A percentile compares a stretch with the other conserved stretches of the same genome.
phyloP scores from a whole-genome alignment of 768 basidiomycete species.

The Chalciporus sphaerocephalus region DNA sequence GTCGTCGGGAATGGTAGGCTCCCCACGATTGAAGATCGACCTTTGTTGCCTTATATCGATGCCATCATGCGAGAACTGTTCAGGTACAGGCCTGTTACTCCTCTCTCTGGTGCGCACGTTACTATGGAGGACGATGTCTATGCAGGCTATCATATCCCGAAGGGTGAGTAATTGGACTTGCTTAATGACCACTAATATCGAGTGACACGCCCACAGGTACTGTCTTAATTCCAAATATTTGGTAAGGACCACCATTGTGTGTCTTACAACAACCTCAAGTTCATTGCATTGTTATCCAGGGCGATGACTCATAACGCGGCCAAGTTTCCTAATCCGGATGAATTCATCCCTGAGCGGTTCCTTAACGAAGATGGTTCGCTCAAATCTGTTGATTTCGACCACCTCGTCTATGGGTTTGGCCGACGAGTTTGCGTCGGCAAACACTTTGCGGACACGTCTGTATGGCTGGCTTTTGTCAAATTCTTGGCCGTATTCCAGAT shows the following conservation, averaged over 20 bases:
- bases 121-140: slow-evolving; percentile 37
- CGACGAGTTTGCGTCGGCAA: slow-evolving; percentile 16
- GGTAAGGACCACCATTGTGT: slow-evolving; percentile 6
- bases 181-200: too few species aligned
- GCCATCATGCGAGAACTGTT: slow-evolving; percentile 18
- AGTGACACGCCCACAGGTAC: slow-evolving; percentile 3
- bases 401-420: slow-evolving; percentile 13
- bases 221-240: slow-evolving; percentile 5
- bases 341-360: slow-evolving; percentile 36
- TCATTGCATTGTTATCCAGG: not conserved
- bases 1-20: slow-evolving; percentile 11
- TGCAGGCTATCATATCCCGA: slow-evolving; percentile 45
- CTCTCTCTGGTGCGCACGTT: slow-evolving; percentile 18
- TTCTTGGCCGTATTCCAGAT: slow-evolving; percentile 3
- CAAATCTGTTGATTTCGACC: not conserved
- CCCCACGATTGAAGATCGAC: slow-evolving; percentile 14
- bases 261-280: not conserved
- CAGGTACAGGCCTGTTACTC: slow-evolving; percentile 11
- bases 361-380: slow-evolving; percentile 18
- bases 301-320: slow-evolving; percentile 7
- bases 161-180: slow-evolving; percentile 9
- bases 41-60: slow-evolving; percentile 20
- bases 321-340: slow-evolving; percentile 33
- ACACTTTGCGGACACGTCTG: slow-evolving; percentile 3
- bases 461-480: slow-evolving; percentile 3